These are phyloP conservation scores for Nymphaea thermarum DNA, from an alignment of 164 flowering plant genomes.

Conservation along the genomic window DNA sequence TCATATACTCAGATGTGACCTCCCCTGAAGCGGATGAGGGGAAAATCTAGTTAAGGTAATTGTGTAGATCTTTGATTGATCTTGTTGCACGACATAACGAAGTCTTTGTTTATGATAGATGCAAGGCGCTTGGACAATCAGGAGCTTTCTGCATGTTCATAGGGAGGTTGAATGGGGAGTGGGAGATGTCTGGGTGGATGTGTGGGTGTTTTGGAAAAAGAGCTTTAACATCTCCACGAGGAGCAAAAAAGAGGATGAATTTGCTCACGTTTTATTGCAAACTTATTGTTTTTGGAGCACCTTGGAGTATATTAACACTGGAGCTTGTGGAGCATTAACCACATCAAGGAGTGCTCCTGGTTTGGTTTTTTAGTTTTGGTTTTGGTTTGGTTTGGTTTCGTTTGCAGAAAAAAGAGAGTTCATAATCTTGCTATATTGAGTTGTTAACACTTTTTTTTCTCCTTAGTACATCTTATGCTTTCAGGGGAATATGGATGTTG, in stretches of 20 bases:
- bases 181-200: conserved; percentile 66
- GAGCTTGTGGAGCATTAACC: conserved; percentile 95
- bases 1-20: conserved; percentile 14
- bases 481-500: conserved; percentile 1
- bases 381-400: conserved; percentile 21
- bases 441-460: conserved; percentile 1
- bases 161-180: conserved; percentile 81
- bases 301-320: conserved; percentile 90
- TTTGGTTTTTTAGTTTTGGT: conserved; percentile 77
- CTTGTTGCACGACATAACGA: conserved; percentile 53
- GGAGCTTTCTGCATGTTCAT: conserved; percentile 92
- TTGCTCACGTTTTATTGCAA: conserved; percentile 46
- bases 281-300: conserved; percentile 75
- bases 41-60: conserved; percentile 41
- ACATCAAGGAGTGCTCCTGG: conserved; percentile 85
- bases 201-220: conserved; percentile 52
- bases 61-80: conserved; percentile 34
- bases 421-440: conserved; percentile 1
- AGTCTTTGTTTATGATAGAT: conserved; percentile 94
- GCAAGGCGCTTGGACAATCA: conserved; percentile 85
- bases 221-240: conserved; percentile 48
- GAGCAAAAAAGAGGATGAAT: conserved; percentile 53
- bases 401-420: conserved; percentile 13
- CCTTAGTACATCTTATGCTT: not conserved
- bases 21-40: conserved; percentile 17